Conservation (phyloP, 257 asterid species). For the Echites panduratus region DNA sequence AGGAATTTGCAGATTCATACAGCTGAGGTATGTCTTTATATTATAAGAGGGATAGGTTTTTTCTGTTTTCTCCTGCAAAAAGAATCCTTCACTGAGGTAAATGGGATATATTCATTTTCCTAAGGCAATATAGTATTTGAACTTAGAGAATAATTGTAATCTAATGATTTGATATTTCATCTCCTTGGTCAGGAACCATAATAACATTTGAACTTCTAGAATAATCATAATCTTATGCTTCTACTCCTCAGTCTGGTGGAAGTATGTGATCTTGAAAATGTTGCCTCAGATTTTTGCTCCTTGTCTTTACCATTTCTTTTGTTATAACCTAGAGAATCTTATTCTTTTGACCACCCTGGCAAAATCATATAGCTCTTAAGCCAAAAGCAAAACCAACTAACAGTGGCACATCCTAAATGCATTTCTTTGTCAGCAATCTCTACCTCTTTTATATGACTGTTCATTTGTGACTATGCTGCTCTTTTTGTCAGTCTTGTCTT, state of each 20-base stretch:
- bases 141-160: neutral
- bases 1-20: conserved; percentile 52
- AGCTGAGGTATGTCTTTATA: conserved; percentile 65
- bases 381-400: neutral
- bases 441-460: neutral
- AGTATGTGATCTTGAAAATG: neutral
- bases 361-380: neutral
- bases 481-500: neutral
- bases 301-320: neutral
- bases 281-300: neutral
- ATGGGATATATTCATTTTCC: neutral
- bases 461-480: neutral
- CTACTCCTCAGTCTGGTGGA: neutral
- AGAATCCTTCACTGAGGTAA: neutral
- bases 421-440: neutral
- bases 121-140: neutral
- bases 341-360: neutral
- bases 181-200: neutral
- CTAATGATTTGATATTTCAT: neutral
- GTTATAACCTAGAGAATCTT: neutral
- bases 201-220: neutral
- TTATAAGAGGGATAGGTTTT: conserved; percentile 3
- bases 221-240: too few relatives aligned
- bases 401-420: neutral
- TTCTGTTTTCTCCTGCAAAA: neutral